Percentiles rank a stretch among this genome's conserved stretches.
Evolutionary conservation across 2,329 filamentous ascomycete species (phyloP).

Genomic region (Fusarium sp.): DNA sequence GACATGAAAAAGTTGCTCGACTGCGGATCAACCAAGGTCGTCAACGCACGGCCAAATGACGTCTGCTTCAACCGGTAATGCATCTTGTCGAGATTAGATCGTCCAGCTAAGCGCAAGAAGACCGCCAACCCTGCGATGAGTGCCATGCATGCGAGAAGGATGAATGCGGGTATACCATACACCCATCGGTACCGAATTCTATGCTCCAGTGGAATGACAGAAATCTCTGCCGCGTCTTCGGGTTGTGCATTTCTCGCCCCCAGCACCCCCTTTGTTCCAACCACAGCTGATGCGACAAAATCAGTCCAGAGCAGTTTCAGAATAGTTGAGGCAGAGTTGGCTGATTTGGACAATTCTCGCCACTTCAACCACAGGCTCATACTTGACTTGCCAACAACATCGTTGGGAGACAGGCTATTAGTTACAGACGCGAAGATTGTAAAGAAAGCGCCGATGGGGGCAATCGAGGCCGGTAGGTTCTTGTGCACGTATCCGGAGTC

Average conservation of each 20-base stretch:
- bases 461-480: slow-evolving; percentile 8
- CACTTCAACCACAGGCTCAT: slow-evolving; percentile 17
- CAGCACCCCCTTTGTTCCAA: slow-evolving; percentile 29
- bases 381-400: background rate
- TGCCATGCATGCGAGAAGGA: slow-evolving; percentile 10
- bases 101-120: slow-evolving; percentile 5
- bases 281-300: slow-evolving; percentile 28
- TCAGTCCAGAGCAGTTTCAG: slow-evolving; percentile 23
- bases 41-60: slow-evolving; percentile 22
- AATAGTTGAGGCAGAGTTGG: background rate
- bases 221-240: slow-evolving; percentile 2
- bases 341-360: slow-evolving; percentile 4
- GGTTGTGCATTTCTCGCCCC: slow-evolving; percentile 19
- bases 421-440: background rate
- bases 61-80: slow-evolving; percentile 15
- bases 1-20: slow-evolving; percentile 12
- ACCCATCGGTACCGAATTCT: slow-evolving; percentile 22
- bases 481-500: background rate
- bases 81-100: slow-evolving; percentile 6
- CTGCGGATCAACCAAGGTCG: slow-evolving; percentile 8
- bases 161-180: slow-evolving; percentile 31
- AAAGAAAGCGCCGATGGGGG: background rate
- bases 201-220: slow-evolving; percentile 9
- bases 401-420: background rate
- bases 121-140: background rate